Conservation (phyloP, 441 rosid species). For the Mallotus japonicus region DNA sequence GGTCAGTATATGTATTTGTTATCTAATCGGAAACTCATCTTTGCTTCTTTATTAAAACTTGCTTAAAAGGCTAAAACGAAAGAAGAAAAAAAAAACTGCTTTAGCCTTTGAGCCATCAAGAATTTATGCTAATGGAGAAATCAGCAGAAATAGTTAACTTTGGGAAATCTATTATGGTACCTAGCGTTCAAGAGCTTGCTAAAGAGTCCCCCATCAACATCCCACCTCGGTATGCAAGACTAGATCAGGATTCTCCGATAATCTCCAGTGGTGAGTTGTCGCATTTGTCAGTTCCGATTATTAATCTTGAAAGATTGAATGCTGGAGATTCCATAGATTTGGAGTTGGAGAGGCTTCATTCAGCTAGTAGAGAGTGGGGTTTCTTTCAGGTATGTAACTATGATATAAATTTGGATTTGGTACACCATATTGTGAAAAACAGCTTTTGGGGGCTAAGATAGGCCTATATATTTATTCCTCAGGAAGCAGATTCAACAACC, state of each 20-base stretch:
- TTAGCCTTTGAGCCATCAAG: not conserved
- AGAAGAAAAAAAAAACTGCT: not conserved
- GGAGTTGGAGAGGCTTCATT: constrained; percentile 17
- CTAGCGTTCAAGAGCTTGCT: constrained; percentile 17
- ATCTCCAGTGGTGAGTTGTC: not conserved
- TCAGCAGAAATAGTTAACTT: not conserved
- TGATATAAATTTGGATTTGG: too few species aligned
- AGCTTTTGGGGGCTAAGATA: too few species aligned
- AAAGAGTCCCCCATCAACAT: not conserved
- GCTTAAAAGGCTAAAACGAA: too few species aligned
- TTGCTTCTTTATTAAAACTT: too few species aligned
- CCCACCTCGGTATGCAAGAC: constrained; percentile 12
- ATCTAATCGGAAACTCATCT: too few species aligned
- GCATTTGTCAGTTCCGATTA: constrained; percentile 12
- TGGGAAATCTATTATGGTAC: constrained; percentile 8
- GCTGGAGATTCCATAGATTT: constrained; percentile 6
- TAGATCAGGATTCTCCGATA: not conserved
- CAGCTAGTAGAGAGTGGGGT: constrained; percentile 26
- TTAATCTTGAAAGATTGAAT: constrained; percentile 14
- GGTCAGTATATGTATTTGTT: too few species aligned
- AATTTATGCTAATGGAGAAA: not conserved
- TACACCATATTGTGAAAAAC: not conserved
- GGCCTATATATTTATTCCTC: too few species aligned
- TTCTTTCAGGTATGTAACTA: constrained; percentile 21
- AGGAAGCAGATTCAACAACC: too few species aligned